phyloP scores from a whole-genome alignment of 441 rosid genomes.

The Adansonia rubrostipa region DNA sequence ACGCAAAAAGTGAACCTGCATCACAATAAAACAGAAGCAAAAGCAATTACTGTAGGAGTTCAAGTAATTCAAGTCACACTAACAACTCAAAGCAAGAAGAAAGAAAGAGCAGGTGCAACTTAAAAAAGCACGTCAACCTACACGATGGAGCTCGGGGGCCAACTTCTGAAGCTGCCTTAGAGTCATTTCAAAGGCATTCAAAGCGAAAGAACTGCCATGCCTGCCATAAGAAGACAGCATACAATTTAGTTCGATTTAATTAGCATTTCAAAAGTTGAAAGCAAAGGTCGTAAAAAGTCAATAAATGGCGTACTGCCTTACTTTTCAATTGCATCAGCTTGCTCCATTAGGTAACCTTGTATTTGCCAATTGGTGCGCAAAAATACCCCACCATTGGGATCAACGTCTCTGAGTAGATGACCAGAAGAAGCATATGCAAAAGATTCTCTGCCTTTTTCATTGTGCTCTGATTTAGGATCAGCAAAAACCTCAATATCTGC shows the following conservation, averaged over 20 bases:
- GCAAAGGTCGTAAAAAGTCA: conserved; percentile 17
- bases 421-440: conserved; percentile 46
- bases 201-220: conserved; percentile 71
- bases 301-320: conserved; percentile 52
- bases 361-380: conserved; percentile 80
- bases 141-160: conserved; percentile 96
- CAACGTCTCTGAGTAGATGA: conserved; percentile 44
- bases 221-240: conserved; percentile 47
- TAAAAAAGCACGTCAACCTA: conserved; percentile 45
- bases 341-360: conserved; percentile 87
- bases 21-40: conserved; percentile 27
- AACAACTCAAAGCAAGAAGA: not conserved
- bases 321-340: conserved; percentile 89
- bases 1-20: conserved; percentile 92
- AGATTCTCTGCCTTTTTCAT: conserved; percentile 49
- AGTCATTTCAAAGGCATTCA: conserved; percentile 66
- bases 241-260: conserved; percentile 14
- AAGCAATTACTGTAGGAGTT: conserved; percentile 24
- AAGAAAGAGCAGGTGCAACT: conserved; percentile 14
- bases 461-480: conserved; percentile 49
- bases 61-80: conserved; percentile 24
- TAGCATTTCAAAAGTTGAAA: conserved; percentile 11
- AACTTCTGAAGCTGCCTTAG: conserved; percentile 75
- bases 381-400: conserved; percentile 57
- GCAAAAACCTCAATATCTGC: conserved; percentile 65